Evolutionary conservation across 73 alveolate genomes (phyloP).

Genomic region (Paramecium octaurelia): DNA sequence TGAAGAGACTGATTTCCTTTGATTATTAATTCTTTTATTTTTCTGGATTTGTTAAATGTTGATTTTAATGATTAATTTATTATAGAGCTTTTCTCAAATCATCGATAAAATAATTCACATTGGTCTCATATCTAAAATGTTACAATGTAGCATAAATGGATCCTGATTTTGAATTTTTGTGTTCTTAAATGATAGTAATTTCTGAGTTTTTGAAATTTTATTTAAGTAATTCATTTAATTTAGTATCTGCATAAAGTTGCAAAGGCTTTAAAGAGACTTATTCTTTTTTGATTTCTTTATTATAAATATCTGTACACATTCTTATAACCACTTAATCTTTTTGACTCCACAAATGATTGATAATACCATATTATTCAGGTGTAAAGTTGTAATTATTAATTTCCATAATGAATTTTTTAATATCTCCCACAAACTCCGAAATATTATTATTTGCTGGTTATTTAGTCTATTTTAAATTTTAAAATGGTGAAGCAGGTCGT

Average conservation of each 20-base stretch:
- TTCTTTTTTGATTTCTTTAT: neutral
- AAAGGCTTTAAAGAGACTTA: neutral
- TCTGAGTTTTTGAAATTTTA: neutral
- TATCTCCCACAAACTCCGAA: neutral
- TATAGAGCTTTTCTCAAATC: neutral
- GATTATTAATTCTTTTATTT: neutral
- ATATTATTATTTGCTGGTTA: neutral
- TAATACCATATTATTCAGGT: conserved; percentile 28
- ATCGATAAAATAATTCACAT: neutral
- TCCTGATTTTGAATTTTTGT: neutral
- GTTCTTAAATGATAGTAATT: neutral
- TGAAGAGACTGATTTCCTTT: neutral
- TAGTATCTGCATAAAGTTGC: neutral
- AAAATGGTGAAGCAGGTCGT: conserved; percentile 38
- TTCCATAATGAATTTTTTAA: neutral
- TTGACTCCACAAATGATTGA: neutral
- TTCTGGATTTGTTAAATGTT: neutral
- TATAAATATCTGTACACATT: neutral
- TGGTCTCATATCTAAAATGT: conserved; percentile 8
- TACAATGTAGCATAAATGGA: neutral
- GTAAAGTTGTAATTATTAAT: neutral
- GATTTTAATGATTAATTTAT: neutral
- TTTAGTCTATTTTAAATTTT: neutral
- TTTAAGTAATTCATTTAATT: neutral
- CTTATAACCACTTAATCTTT: neutral